These are phyloP conservation scores for Lumnitzera racemosa DNA, from an alignment of 345 rosid genomes.

Conservation along the genomic window DNA sequence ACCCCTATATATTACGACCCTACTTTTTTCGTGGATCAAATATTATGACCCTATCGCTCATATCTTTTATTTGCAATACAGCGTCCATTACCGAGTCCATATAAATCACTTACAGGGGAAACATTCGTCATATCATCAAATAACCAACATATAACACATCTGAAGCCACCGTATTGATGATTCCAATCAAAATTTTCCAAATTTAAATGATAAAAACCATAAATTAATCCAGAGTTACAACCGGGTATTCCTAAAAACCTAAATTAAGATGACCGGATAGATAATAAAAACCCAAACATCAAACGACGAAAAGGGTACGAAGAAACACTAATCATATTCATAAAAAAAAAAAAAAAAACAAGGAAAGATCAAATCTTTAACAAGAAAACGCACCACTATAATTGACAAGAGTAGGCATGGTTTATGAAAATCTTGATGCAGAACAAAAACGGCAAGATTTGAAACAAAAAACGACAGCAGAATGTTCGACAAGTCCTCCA, in stretches of 20 bases:
- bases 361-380: background rate
- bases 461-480: slow-evolving; percentile 3
- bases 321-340: background rate
- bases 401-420: slow-evolving; percentile 66
- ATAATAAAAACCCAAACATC: background rate
- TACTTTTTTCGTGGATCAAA: too few relatives aligned
- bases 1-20: too few relatives aligned
- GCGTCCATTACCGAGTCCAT: too few relatives aligned
- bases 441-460: background rate
- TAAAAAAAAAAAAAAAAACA: slow-evolving; percentile 3
- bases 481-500: background rate
- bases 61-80: too few relatives aligned
- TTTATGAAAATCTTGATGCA: slow-evolving; percentile 18
- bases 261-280: background rate
- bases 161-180: too few relatives aligned
- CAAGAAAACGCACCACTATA: slow-evolving; percentile 31
- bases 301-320: too few relatives aligned
- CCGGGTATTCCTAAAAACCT: background rate
- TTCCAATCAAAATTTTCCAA: background rate
- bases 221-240: slow-evolving; percentile 2
- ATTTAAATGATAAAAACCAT: background rate
- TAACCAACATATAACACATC: background rate
- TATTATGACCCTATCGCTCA: too few relatives aligned
- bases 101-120: too few relatives aligned
- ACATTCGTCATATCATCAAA: background rate